Conservation (phyloP, 805 yeast genomes). For the Yarrowia sp. region DNA sequence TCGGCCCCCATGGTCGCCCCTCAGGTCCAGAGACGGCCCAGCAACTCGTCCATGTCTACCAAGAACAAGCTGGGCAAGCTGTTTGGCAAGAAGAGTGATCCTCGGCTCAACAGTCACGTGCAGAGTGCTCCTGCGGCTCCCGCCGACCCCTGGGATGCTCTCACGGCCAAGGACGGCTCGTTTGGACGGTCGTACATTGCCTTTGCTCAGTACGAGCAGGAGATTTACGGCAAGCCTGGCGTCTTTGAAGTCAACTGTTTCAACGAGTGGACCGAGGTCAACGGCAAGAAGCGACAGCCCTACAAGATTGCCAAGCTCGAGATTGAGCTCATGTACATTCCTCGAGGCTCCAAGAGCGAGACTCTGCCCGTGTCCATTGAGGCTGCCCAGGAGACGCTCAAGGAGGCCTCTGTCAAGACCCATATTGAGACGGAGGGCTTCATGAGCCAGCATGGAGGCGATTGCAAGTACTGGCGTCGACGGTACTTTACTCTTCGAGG, state of each 20-base stretch:
- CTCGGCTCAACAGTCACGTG: not conserved
- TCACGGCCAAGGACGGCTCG: conserved; percentile 37
- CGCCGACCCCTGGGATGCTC: conserved; percentile 25
- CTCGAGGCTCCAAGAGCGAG: conserved; percentile 56
- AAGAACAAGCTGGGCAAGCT: conserved; percentile 39
- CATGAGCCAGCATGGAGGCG: conserved; percentile 91
- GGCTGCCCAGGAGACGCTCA: conserved; percentile 50
- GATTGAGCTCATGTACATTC: conserved; percentile 64
- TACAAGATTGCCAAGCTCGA: conserved; percentile 61
- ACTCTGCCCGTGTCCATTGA: conserved; percentile 61
- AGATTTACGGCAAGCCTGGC: conserved; percentile 61
- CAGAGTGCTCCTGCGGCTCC: not conserved
- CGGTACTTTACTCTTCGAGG: conserved; percentile 79
- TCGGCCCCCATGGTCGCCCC: conserved; percentile 14
- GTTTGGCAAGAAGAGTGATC: conserved; percentile 37
- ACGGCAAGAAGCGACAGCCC: conserved; percentile 41
- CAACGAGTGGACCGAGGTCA: conserved; percentile 44
- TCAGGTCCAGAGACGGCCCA: conserved; percentile 14
- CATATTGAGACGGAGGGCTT: conserved; percentile 61
- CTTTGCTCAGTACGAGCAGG: conserved; percentile 64
- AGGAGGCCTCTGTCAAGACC: conserved; percentile 44
- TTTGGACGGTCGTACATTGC: conserved; percentile 56
- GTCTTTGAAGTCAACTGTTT: conserved; percentile 62
- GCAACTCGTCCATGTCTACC: conserved; percentile 19
- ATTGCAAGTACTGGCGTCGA: conserved; percentile 73